These are phyloP conservation scores for Adenanthera pavonina DNA, from an alignment of 306 rosid species.

Conservation along the genomic window DNA sequence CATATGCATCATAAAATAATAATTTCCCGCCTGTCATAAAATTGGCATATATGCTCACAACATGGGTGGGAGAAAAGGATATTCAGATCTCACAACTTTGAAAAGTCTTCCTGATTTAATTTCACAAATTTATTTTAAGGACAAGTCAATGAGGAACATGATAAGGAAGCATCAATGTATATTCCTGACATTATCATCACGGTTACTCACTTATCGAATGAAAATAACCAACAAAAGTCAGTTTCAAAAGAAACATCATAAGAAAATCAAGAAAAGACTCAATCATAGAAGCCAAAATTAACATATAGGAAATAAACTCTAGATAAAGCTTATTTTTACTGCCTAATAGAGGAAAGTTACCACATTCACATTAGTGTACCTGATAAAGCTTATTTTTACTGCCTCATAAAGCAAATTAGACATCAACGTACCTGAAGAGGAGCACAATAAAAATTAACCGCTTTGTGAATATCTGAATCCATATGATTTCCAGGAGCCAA, in stretches of 20 bases:
- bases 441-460: constrained; percentile 74
- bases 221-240: background rate
- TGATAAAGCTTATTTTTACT: background rate
- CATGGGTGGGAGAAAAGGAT: background rate
- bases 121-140: background rate
- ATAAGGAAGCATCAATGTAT: background rate
- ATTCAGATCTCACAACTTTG: background rate
- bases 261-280: constrained; percentile 9
- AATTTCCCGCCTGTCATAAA: background rate
- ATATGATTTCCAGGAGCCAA: constrained; percentile 58
- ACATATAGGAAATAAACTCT: background rate
- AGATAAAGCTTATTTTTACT: background rate
- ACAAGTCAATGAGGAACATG: background rate
- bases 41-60: background rate
- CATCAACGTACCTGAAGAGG: constrained; percentile 83
- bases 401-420: constrained; percentile 25
- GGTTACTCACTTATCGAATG: background rate
- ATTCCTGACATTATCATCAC: background rate
- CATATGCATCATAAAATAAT: background rate
- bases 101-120: background rate
- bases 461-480: constrained; percentile 66
- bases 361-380: background rate
- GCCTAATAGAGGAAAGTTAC: constrained; percentile 13
- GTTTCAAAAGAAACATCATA: background rate
- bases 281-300: background rate